Evolutionary conservation across 176 grass and related monocot species (phyloP), one percentile per base, ranked within the genome.

Genomic region (Avena sativa): DNA sequence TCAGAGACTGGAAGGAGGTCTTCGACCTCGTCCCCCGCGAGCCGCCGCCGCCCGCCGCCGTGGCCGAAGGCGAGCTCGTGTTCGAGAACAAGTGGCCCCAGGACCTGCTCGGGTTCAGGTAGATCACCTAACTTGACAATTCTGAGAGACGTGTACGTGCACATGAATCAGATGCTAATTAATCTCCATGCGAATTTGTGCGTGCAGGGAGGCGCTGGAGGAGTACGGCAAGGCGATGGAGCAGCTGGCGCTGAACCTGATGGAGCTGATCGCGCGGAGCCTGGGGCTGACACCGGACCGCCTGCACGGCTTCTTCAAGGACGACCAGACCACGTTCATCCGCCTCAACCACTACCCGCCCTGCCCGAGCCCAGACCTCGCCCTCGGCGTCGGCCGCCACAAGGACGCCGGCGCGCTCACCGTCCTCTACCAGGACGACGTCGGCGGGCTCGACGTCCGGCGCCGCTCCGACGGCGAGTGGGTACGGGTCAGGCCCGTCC

Each of bases 1-100:
- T 98, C 2, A 79, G 96, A 90, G 96, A 98, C 80, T 98, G 96
- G 96, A 98, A 98, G 90, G 96, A 98, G 89, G 96, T 95, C 61
- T 92, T 91, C 78, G 96, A 98, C 62, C 32, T 98, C 46, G 57
- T 94, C 10, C 86, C 92, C 0, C 66, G 57, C 8, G 69, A 93
- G 19, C 84, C 57, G 3, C 47, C 70, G 76, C 46, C 23, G 34
- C 72, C 59, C 34, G 21, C 67, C 0, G 25, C 28, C 13, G 32
- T 60, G 40, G 26, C 73, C 57, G 88, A 81, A 16, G 86, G 82
- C 32, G 79, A 63, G 55, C 74, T 93, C n/a, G 86, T 88, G 84
- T 77, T 95, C 28, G 43, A 32, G 46, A 98, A 98, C 88, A 95
- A 80, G 86, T 98, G 93, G 91, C 96, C 96, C 0, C 9, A 76